Conservation (phyloP, 73 alveolate species). For the Paramecium caudatum region DNA sequence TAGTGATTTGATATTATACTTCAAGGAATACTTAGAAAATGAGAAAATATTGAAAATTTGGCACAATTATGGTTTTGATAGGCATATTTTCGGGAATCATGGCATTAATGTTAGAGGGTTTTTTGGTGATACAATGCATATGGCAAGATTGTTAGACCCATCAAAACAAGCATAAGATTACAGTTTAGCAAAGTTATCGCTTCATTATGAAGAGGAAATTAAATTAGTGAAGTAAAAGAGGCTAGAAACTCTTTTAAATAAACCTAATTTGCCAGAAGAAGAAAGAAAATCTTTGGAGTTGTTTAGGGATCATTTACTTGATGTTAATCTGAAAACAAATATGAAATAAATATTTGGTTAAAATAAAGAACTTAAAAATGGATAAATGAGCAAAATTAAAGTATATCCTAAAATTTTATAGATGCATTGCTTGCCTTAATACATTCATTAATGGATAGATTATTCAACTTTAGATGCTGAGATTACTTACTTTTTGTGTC, state of each 20-base stretch:
- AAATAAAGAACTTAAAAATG: constrained; percentile 82
- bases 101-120: constrained; percentile 91
- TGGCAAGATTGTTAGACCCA: constrained; percentile 95
- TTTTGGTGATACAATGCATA: constrained; percentile 95
- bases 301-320: constrained; percentile 56
- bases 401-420: constrained; percentile 87
- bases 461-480: constrained; percentile 94
- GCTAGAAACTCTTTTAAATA: constrained; percentile 42
- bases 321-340: constrained; percentile 76
- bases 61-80: constrained; percentile 95
- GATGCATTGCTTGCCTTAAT: constrained; percentile 85
- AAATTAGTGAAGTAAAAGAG: constrained; percentile 66
- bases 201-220: constrained; percentile 80
- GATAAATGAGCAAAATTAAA: constrained; percentile 82
- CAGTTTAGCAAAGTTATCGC: constrained; percentile 81
- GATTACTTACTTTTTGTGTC: constrained; percentile 77
- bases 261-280: constrained; percentile 44
- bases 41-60: constrained; percentile 81
- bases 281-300: constrained; percentile 50
- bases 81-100: constrained; percentile 88
- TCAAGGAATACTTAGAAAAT: constrained; percentile 90
- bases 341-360: constrained; percentile 83
- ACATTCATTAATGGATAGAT: constrained; percentile 84
- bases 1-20: constrained; percentile 81
- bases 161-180: constrained; percentile 84